Evolutionary conservation across 768 basidiomycete genomes (phyloP), one percentile per base, ranked within the genome.

Genomic region (Erythrobasidium yunnanense): DNA sequence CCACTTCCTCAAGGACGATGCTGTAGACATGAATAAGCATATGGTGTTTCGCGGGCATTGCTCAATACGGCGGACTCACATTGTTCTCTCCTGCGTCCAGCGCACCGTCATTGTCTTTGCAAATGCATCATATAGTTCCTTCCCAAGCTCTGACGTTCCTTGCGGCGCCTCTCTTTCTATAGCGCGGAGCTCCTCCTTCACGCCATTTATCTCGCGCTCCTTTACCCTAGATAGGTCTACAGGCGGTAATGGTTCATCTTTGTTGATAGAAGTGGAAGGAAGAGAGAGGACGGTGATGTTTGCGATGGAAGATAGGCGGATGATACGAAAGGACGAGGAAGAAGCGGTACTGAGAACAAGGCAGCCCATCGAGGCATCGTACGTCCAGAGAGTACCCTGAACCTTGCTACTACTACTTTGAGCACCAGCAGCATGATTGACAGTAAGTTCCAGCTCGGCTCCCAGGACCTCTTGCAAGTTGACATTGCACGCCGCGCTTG

Each of bases 1-100:
- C 51, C 13, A 72, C 70, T 63, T 72, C 71, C 23, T 72, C 71
- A 47, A 72, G n/a, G 1, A 72, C 71, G 23, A 72, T 67, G 46
- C 70, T 70, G 23, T 46, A n/a, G 56, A 15, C n/a, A 33, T 17
- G 34, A 6, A 25, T 6, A 15, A 32, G 25, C n/a, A 22, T 22
- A 32, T 13, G 4, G 17, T n/a, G n/a, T n/a, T 13, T 50, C 35
- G 35, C 25, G 33, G 45, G 30, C 13, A 22, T 13, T 17, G 7
- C 13, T 55, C 20, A 23, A 11, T 23, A 52, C 18, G 13, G 50
- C 8, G 25, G 22, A 23, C 60, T 51, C 32, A 63, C 60, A 63
- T 63, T 27, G 46, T 51, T 8, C 13, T 33, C 23, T 22, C 17
- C 1, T 53, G 66, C 1, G 47, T 47, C 71, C 71, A 72, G 15